Evolutionary conservation across 1,284 basidiomycete species (phyloP), one percentile per base, ranked within the genome.

Genomic region (Pulveroboletus ridleyi): DNA sequence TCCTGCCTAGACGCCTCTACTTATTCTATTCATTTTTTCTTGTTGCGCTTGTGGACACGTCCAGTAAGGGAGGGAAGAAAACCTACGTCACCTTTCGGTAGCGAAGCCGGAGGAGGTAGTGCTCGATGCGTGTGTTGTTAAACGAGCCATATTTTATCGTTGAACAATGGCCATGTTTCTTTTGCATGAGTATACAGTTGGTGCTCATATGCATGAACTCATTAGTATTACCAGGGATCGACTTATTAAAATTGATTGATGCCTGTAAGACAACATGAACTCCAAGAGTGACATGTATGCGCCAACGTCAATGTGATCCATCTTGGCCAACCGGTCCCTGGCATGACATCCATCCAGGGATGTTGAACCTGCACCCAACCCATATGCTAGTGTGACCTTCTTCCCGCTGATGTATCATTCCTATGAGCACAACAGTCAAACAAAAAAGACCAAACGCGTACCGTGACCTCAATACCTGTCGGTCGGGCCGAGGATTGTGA

Each of bases 41-140:
- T 25, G 9, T 46, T 46, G 17, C 2, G 18, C 20, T 8, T 22
- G 9, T 22, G 71, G 69, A 73, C 69, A 59, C 58, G 57, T 56
- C 57, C 65, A 57, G 3, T 33, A 33, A 33, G 29, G 6, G 29
- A 33, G 29, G 29, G 29, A 4, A 33, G 29, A 33, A 33, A 6
- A 33, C 29, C 3, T 33, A 33, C 4, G 8, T 33, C 29, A 4
- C 29, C 7, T 33, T 33, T 33, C 29, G 6, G 29, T 33, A 33
- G 29, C 29, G 7, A 33, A 33, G 29, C 29, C 29, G 4, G 29
- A 29, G 29, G 29, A 29, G 29, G 29, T 29, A 29, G 29, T 29
- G 29, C 3, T 5, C 29, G 29, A 29, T 29, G 29, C 29, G 4
- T 29, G 29, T 22, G 61, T 63, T 53, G 2, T 14, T 25, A 23